Conservation (phyloP, 78 protist genomes). For the Cyanophora paradoxa region DNA sequence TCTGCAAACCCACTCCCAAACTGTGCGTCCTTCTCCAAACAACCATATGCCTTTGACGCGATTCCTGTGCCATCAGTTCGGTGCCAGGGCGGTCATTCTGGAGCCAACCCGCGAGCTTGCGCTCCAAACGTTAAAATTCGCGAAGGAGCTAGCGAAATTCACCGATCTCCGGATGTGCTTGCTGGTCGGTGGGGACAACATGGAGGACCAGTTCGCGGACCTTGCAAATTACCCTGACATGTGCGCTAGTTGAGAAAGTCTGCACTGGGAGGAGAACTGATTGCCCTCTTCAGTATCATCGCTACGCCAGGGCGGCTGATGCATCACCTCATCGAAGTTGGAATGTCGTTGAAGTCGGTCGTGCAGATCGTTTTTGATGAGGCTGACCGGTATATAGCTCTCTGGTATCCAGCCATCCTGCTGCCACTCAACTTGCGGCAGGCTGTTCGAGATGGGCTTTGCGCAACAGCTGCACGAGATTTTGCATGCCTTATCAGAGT, state of each 20-base stretch:
- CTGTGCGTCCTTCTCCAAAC: neutral
- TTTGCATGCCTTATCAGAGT: neutral
- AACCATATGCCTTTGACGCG: neutral
- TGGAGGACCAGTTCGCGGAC: slow-evolving; percentile 71
- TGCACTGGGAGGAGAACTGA: neutral
- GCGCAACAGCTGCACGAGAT: slow-evolving; percentile 60
- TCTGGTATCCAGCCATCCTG: neutral
- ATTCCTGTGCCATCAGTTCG: slow-evolving; percentile 37
- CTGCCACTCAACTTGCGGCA: neutral
- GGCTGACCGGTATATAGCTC: slow-evolving; percentile 82
- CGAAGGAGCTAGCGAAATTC: slow-evolving; percentile 55
- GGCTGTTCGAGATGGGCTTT: slow-evolving; percentile 96
- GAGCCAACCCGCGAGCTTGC: slow-evolving; percentile 99
- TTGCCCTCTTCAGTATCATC: slow-evolving; percentile 43
- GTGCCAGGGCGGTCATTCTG: slow-evolving; percentile 81
- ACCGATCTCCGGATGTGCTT: slow-evolving; percentile 52
- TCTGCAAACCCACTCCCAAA: neutral
- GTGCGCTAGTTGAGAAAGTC: neutral
- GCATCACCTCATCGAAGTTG: slow-evolving; percentile 79
- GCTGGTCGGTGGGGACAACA: slow-evolving; percentile 93
- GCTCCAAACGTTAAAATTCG: slow-evolving; percentile 80
- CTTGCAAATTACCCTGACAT: slow-evolving; percentile 89
- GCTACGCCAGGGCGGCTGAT: slow-evolving; percentile 98
- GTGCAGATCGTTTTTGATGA: slow-evolving; percentile 93
- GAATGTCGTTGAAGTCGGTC: slow-evolving; percentile 45